These are phyloP conservation scores for Halophytophthora batemanensis DNA, from an alignment of 352 stramenopile species.

Conservation along the genomic window DNA sequence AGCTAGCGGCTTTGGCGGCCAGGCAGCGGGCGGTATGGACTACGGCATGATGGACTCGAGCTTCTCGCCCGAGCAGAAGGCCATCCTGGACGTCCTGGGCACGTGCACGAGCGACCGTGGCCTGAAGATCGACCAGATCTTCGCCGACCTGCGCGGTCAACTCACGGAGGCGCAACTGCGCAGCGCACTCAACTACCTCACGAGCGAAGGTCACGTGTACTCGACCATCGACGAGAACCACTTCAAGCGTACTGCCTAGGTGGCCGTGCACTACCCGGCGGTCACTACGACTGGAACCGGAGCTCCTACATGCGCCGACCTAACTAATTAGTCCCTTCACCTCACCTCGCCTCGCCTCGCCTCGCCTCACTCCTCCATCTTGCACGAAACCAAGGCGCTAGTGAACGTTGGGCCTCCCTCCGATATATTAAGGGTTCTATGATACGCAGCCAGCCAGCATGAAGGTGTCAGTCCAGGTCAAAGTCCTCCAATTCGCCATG, in stretches of 20 bases:
- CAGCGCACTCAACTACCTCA: conserved; percentile 77
- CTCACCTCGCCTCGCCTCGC: background rate
- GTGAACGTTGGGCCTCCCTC: conserved; percentile 1
- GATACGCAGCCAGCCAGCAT: conserved; percentile 13
- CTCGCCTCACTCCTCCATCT: too few relatives aligned
- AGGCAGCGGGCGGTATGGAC: conserved; percentile 38
- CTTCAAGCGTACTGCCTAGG: conserved; percentile 84
- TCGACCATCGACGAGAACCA: conserved; percentile 91
- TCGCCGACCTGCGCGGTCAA: conserved; percentile 46
- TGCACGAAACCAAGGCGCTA: too few relatives aligned
- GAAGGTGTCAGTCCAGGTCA: conserved; percentile 38
- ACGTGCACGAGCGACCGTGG: conserved; percentile 71
- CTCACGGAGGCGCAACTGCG: conserved; percentile 68
- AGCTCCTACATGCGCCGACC: background rate
- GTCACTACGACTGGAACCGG: too few relatives aligned
- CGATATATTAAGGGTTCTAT: conserved; percentile 21
- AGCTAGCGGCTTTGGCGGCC: conserved; percentile 18
- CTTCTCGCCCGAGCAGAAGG: conserved; percentile 76
- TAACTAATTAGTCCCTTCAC: conserved; percentile 11
- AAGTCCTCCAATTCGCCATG: conserved; percentile 67
- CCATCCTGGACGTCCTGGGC: conserved; percentile 74
- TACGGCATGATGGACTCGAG: conserved; percentile 68
- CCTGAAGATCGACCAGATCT: conserved; percentile 83
- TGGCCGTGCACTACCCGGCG: background rate
- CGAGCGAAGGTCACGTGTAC: conserved; percentile 87